Evolutionary conservation across 306 rosid genomes (phyloP), one percentile per base, ranked within the genome.

Genomic region (Abrus pulchellus): DNA sequence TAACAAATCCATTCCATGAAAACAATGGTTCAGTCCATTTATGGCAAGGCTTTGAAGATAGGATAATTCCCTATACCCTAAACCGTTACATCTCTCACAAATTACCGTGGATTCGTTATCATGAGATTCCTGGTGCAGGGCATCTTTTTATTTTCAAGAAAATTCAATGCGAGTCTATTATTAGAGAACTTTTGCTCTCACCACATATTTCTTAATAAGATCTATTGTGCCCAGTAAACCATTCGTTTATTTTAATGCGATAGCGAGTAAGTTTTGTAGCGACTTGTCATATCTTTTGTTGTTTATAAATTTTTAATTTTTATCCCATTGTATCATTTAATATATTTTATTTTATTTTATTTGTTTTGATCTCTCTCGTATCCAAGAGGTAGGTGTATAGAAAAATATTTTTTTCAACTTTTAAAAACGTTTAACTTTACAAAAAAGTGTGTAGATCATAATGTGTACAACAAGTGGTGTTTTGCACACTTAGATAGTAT

Each of bases 71-170:
- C 9, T 57, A 77, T 20, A 77, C 55, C 5, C 0, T 90, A 29
- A 87, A 87, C 55, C 86, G 93, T 33, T 89, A 86, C 78, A 77
- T 94, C 55, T 80, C 89, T 10, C 61, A 88, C 65, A 88, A 89
- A 75, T 88, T 89, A 40, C 88, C 88, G 0, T 92, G 98, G 98
- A 88, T 94, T 87, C 89, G 3, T n/a, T 92, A 92, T 80, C 98
- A 94, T 1, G 96, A 92, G 83, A 56, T 94, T 85, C 65, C 92
- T 56, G 82, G 83, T 66, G 85, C 11, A 9, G 98, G 98, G 9
- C 98, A 94, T 82, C 13, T 84, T 0, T 67, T 90, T 5, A 1
- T 92, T 49, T 81, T 68, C 9, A 78, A 79, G 20, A 65, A 69
- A 2, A 14, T 47, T 52, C 27, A n/a, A 3, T 92, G 89, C 50